Base-by-base conservation (phyloP, 768 basidiomycete species). In the Leccinum rimulosum region DNA sequence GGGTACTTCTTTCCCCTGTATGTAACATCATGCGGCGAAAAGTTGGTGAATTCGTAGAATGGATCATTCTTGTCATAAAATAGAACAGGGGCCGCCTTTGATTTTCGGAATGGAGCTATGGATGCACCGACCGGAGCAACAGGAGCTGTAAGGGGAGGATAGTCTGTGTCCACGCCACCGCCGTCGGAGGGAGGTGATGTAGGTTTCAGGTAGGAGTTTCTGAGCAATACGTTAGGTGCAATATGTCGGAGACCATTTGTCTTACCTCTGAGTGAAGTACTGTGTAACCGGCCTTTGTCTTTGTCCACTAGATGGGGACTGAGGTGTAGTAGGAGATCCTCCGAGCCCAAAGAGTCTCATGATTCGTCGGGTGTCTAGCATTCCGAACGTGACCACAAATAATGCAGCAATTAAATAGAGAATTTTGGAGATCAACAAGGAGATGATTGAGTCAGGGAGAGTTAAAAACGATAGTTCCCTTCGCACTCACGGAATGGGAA, bases 31-130 rank as follows among this genome's bases (percentile, higher is more conserved):
- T 89, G 87, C 1, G 82, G 69, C 10, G 89, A 89, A 70, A 89
- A 89, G 69, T 88, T 88, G 45, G 87, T 88, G 66, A 89, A 88
- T 7, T 84, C 87, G 60, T 88, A 87, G 66, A 87, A 77, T 11
- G 86, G 84, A 48, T 81, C 76, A 12, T 80, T 74, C 66, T 83
- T 88, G 63, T 87, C 79, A 63, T 89, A 88, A 68, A 89, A 89
- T 3, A 84, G 68, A 57, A 88, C 77, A 6, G 75, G 76, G 7
- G 70, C 67, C 9, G 74, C 72, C 22, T 70, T 72, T 25, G 65
- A 45, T 28, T 62, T 43, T 53, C 52, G 54, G 47, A 73, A 73
- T 14, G 72, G 72, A 27, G 72, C 63, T 51, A 73, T 57, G 22
- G 73, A 73, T 50, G 69, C 61, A 5, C 71, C 72, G 1, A 52